Conservation (phyloP, 345 rosid species). For the Arabidopsis suecica region DNA sequence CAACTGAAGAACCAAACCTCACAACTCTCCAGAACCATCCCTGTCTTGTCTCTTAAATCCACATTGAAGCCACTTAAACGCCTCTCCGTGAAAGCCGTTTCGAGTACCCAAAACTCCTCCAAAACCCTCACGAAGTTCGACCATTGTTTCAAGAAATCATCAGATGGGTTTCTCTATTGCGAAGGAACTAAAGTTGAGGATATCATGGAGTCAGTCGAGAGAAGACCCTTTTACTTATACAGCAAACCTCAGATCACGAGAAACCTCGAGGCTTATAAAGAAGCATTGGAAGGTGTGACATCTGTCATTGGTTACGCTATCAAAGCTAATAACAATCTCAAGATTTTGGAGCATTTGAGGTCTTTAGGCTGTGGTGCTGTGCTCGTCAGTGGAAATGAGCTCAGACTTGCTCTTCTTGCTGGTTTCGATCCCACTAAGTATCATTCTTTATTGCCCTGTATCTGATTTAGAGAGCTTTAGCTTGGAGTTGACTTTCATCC, state of each 20-base stretch:
- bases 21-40: constrained; percentile 41
- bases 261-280: constrained; percentile 78
- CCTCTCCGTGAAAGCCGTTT: constrained; percentile 60
- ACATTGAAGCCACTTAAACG: constrained; percentile 40
- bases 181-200: constrained; percentile 84
- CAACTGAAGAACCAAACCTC: constrained; percentile 49
- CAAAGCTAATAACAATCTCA: constrained; percentile 87
- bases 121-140: constrained; percentile 51
- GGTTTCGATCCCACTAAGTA: constrained; percentile 94
- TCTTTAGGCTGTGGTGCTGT: constrained; percentile 94
- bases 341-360: constrained; percentile 96
- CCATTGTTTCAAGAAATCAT: constrained; percentile 80
- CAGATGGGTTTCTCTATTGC: constrained; percentile 87
- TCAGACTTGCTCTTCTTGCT: constrained; percentile 82
- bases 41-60: constrained; percentile 50
- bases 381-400: constrained; percentile 94
- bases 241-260: constrained; percentile 91
- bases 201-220: constrained; percentile 79
- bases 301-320: constrained; percentile 90
- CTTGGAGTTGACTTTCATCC: neutral
- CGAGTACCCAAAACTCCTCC: constrained; percentile 50
- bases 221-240: constrained; percentile 84
- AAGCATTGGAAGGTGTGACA: constrained; percentile 71
- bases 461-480: neutral
- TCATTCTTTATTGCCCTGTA: neutral